Evolutionary conservation across 768 basidiomycete genomes (phyloP).

Genomic region (Termitomyces sp.): DNA sequence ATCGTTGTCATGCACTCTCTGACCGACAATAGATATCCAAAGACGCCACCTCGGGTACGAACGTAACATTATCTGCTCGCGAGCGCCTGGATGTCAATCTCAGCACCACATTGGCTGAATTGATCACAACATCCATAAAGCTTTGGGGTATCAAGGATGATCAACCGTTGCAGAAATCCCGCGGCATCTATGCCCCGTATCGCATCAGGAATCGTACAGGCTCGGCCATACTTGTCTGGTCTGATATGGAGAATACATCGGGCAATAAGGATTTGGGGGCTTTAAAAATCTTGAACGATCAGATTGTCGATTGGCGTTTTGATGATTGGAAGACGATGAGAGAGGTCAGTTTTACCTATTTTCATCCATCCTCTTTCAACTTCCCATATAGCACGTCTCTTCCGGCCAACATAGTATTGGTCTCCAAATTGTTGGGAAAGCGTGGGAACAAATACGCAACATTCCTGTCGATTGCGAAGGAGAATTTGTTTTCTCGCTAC

Average conservation of each 20-base stretch:
- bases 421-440: slow-evolving; percentile 75
- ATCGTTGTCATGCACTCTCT: neutral
- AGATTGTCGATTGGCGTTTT: slow-evolving; percentile 90
- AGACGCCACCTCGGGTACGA: slow-evolving; percentile 48
- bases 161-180: slow-evolving; percentile 62
- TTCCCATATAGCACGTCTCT: slow-evolving; percentile 43
- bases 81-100: slow-evolving; percentile 89
- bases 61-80: slow-evolving; percentile 60
- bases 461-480: slow-evolving; percentile 94
- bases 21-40: slow-evolving; percentile 40
- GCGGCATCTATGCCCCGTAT: slow-evolving; percentile 92
- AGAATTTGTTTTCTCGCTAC: slow-evolving; percentile 81
- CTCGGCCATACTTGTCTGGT: slow-evolving; percentile 78
- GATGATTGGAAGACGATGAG: slow-evolving; percentile 94
- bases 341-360: slow-evolving; percentile 50
- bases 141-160: slow-evolving; percentile 74
- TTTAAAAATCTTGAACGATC: slow-evolving; percentile 64
- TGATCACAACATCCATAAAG: slow-evolving; percentile 66
- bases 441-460: slow-evolving; percentile 85
- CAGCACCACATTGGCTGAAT: slow-evolving; percentile 84
- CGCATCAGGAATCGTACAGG: slow-evolving; percentile 89
- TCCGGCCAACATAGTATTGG: slow-evolving; percentile 82
- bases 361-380: neutral
- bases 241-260: slow-evolving; percentile 59
- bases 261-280: slow-evolving; percentile 41